A percentile compares a stretch with the other conserved stretches of the same genome.
phyloP scores from a whole-genome alignment of 208 protist species.

The Crithidia acanthocephali region DNA sequence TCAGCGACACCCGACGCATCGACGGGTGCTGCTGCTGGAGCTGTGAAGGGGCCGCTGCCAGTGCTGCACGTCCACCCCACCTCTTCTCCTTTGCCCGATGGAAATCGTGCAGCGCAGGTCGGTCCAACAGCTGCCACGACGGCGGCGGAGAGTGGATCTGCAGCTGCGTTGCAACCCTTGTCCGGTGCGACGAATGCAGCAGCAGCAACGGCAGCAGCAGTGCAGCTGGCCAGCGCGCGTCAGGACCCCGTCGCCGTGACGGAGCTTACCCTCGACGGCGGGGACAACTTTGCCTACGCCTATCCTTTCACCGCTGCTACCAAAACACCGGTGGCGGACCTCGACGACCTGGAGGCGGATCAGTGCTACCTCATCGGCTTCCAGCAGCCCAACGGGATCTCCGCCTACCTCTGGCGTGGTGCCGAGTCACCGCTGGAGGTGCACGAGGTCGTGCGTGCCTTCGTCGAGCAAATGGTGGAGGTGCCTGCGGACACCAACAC shows the following conservation, averaged over 20 bases:
- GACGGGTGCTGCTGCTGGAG: background rate
- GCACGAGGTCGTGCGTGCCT: conserved; percentile 32
- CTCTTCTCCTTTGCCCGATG: too few species aligned
- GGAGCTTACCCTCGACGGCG: background rate
- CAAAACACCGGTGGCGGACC: conserved; percentile 36
- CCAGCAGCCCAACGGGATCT: conserved; percentile 31
- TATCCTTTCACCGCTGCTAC: conserved; percentile 54
- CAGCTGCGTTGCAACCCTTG: background rate
- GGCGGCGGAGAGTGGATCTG: background rate
- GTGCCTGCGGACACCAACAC: background rate
- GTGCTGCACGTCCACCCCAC: too few species aligned
- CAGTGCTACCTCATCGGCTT: conserved; percentile 62
- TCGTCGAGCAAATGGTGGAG: conserved; percentile 13
- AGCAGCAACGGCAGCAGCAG: too few species aligned
- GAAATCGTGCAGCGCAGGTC: too few species aligned
- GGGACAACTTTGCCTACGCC: conserved; percentile 34
- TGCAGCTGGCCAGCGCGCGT: too few species aligned
- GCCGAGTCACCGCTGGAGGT: conserved; percentile 30
- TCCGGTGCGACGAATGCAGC: background rate
- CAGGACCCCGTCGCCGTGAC: background rate
- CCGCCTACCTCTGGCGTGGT: conserved; percentile 65
- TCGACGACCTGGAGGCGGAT: conserved; percentile 58
- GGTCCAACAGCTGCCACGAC: background rate
- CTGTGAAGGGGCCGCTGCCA: background rate
- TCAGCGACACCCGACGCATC: too few species aligned